Conservation (phyloP, 805 yeast genomes). For the Monosporozyma servazzii region DNA sequence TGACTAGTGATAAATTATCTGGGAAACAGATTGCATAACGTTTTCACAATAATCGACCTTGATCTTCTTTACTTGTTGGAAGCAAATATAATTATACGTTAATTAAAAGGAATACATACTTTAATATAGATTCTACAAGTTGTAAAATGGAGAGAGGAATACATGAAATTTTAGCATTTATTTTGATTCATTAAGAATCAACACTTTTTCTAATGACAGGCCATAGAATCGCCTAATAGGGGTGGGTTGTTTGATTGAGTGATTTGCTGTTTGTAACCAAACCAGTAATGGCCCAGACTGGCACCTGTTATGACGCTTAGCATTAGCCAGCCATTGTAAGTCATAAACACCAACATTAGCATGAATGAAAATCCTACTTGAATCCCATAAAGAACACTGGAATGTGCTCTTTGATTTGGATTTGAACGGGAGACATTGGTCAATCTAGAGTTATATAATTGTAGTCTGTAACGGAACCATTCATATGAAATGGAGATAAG, state of each 20-base stretch:
- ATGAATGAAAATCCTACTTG: conserved; percentile 64
- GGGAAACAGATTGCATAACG: too few relatives aligned
- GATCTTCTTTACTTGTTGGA: background rate
- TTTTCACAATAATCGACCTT: too few relatives aligned
- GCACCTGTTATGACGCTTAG: conserved; percentile 65
- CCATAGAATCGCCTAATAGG: background rate
- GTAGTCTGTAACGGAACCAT: conserved; percentile 1
- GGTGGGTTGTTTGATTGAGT: background rate
- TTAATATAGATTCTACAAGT: background rate
- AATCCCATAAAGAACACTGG: conserved; percentile 44
- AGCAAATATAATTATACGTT: background rate
- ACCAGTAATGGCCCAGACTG: conserved; percentile 48
- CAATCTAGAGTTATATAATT: background rate
- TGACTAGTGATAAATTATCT: background rate
- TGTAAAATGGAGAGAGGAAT: background rate
- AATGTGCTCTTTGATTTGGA: conserved; percentile 9
- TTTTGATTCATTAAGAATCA: background rate
- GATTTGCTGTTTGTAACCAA: background rate
- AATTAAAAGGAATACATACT: background rate
- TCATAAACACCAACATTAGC: conserved; percentile 78
- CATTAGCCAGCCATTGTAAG: conserved; percentile 82
- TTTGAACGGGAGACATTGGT: background rate
- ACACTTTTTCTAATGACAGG: conserved; percentile 2
- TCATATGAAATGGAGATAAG: background rate
- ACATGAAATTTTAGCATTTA: background rate